Conservation (phyloP, 1,284 basidiomycete species). For the Golubevia sp. region DNA sequence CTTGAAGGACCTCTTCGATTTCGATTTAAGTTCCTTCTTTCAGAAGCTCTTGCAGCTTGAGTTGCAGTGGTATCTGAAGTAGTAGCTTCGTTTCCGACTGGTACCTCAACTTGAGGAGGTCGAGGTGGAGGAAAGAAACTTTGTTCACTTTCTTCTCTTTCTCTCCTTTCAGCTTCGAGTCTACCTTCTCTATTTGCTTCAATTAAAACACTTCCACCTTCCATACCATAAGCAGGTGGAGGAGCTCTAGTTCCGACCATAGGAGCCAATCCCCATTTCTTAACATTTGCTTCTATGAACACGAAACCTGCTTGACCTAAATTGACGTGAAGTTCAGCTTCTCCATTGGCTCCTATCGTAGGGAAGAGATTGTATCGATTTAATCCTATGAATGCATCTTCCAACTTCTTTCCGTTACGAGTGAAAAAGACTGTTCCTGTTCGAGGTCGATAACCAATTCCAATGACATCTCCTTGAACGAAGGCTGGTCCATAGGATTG, state of each 20-base stretch:
- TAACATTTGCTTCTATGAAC: slow-evolving; percentile 60
- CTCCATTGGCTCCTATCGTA: slow-evolving; percentile 52
- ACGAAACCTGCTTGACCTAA: slow-evolving; percentile 61
- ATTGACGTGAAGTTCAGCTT: slow-evolving; percentile 57
- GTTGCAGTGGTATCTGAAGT: background rate
- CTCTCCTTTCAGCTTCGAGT: slow-evolving; percentile 2
- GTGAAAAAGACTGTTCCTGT: slow-evolving; percentile 60
- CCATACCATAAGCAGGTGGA: slow-evolving; percentile 57
- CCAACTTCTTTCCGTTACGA: slow-evolving; percentile 53
- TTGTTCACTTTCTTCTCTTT: slow-evolving; percentile 10
- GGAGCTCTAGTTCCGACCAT: slow-evolving; percentile 59
- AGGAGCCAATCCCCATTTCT: slow-evolving; percentile 59
- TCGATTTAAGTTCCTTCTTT: background rate
- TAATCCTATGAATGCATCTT: slow-evolving; percentile 57
- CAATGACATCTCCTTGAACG: slow-evolving; percentile 58
- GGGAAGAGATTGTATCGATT: slow-evolving; percentile 58
- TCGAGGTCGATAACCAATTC: slow-evolving; percentile 54
- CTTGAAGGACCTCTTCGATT: too few relatives aligned
- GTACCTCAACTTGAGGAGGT: slow-evolving; percentile 1
- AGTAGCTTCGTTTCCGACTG: slow-evolving; percentile 5
- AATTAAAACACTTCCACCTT: slow-evolving; percentile 60
- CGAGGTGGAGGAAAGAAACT: slow-evolving; percentile 1
- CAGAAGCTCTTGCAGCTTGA: background rate
- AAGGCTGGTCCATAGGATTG: slow-evolving; percentile 58
- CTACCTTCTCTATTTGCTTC: slow-evolving; percentile 19